phyloP scores from a whole-genome alignment of 768 basidiomycete genomes.

The Suillus luteus region DNA sequence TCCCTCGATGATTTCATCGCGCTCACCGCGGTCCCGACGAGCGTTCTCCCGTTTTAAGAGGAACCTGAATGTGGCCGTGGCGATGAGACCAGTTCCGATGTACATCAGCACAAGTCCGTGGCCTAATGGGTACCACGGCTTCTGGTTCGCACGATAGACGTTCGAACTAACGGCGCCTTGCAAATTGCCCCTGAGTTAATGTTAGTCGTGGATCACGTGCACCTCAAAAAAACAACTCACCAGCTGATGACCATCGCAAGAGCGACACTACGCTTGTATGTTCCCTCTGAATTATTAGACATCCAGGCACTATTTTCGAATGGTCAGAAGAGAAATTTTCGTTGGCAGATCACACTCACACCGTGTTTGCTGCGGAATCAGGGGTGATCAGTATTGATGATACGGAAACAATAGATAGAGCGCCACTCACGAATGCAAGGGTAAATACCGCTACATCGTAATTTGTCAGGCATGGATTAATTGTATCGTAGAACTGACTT shows the following conservation, averaged over 20 bases:
- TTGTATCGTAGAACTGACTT: conserved; percentile 21
- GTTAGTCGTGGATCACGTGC: not conserved
- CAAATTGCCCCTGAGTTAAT: conserved; percentile 56
- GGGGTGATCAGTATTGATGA: not conserved
- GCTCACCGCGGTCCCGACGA: conserved; percentile 65
- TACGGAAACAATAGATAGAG: conserved; percentile 1
- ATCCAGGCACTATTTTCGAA: conserved; percentile 46
- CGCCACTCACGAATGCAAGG: conserved; percentile 62
- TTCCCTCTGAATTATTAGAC: conserved; percentile 73
- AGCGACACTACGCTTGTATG: conserved; percentile 73
- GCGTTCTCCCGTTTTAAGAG: conserved; percentile 61
- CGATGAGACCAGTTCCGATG: conserved; percentile 62
- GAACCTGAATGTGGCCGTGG: conserved; percentile 42
- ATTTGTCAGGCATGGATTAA: not conserved
- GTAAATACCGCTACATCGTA: conserved; percentile 61
- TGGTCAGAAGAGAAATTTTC: conserved; percentile 7
- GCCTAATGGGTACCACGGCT: conserved; percentile 65
- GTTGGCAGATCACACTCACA: conserved; percentile 38
- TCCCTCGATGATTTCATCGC: conserved; percentile 61
- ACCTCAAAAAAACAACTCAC: conserved; percentile 35
- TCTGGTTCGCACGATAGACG: conserved; percentile 68
- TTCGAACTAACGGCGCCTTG: conserved; percentile 80
- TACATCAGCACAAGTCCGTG: conserved; percentile 73
- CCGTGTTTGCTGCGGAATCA: conserved; percentile 52
- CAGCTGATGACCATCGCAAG: conserved; percentile 70